These are phyloP conservation scores for Ogataea sp. DNA, from an alignment of 805 yeast species.

Conservation along the genomic window DNA sequence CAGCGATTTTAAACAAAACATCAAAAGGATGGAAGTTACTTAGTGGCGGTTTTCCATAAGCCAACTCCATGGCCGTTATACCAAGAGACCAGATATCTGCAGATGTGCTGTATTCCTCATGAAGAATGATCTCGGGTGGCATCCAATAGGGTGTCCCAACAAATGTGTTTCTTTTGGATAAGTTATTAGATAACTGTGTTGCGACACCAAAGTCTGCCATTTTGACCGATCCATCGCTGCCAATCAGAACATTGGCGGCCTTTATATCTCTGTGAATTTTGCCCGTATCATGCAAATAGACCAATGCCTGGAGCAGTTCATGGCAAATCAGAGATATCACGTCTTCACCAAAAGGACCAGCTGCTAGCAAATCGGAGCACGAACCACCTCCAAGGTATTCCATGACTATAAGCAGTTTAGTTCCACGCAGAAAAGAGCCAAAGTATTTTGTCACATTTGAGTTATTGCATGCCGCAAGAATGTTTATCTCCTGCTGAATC, in stretches of 20 bases:
- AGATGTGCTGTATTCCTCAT: conserved; percentile 51
- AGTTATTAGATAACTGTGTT: conserved; percentile 55
- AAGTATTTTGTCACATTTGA: conserved; percentile 57
- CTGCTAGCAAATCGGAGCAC: conserved; percentile 51
- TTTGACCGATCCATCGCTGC: conserved; percentile 67
- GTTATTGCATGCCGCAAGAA: conserved; percentile 58
- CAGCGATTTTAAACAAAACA: conserved; percentile 43
- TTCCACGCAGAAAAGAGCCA: conserved; percentile 78
- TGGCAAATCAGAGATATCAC: conserved; percentile 44
- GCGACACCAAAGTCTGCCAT: conserved; percentile 97
- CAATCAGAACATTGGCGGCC: conserved; percentile 81
- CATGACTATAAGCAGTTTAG: conserved; percentile 94
- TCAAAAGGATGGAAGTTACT: conserved; percentile 47
- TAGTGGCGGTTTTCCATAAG: conserved; percentile 66
- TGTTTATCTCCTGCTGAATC: conserved; percentile 63
- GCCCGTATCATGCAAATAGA: conserved; percentile 60
- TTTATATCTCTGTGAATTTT: conserved; percentile 90
- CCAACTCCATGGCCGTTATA: conserved; percentile 67
- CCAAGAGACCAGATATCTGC: conserved; percentile 82
- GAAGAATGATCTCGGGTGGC: conserved; percentile 53
- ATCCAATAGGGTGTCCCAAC: conserved; percentile 62
- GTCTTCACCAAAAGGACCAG: conserved; percentile 52
- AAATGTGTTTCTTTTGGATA: conserved; percentile 42
- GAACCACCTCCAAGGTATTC: conserved; percentile 78
- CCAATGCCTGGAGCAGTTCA: conserved; percentile 52